Evolutionary conservation across 768 basidiomycete genomes (phyloP).

Genomic region (Punctularia strigosozonata): DNA sequence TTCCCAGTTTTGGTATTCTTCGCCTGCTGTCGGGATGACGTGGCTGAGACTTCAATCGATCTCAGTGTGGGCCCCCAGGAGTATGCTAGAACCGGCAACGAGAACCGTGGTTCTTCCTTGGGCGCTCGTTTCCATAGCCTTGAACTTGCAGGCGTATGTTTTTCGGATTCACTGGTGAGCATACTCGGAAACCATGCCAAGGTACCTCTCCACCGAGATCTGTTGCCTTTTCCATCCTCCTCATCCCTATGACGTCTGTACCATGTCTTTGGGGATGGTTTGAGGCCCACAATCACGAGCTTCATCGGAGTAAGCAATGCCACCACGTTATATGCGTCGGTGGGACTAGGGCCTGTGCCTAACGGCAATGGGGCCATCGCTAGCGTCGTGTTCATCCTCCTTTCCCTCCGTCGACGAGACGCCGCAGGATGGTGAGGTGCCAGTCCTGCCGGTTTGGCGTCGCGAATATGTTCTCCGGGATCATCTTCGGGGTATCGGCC

Average conservation of each 20-base stretch:
- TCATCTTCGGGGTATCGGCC: slow-evolving; percentile 73
- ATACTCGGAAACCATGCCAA: slow-evolving; percentile 80
- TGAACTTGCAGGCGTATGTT: slow-evolving; percentile 6
- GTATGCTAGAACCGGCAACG: slow-evolving; percentile 61
- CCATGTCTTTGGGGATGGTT: slow-evolving; percentile 90
- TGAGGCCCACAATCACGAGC: slow-evolving; percentile 85
- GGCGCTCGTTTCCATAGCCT: slow-evolving; percentile 15
- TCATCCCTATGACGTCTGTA: slow-evolving; percentile 55
- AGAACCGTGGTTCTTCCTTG: slow-evolving; percentile 6
- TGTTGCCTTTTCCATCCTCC: slow-evolving; percentile 30
- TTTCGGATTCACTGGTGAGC: slow-evolving; percentile 4
- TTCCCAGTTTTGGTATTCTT: slow-evolving; percentile 50
- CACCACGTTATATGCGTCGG: slow-evolving; percentile 69
- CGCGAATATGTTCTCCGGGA: slow-evolving; percentile 3
- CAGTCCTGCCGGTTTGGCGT: slow-evolving; percentile 7
- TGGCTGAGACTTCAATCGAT: slow-evolving; percentile 57
- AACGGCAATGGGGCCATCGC: slow-evolving; percentile 75
- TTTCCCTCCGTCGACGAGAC: slow-evolving; percentile 34
- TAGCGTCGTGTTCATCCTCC: slow-evolving; percentile 52
- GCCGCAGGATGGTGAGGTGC: slow-evolving; percentile 13
- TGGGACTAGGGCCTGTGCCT: slow-evolving; percentile 59
- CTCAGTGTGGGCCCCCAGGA: slow-evolving; percentile 69
- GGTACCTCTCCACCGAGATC: slow-evolving; percentile 43
- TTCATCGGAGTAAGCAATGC: slow-evolving; percentile 86
- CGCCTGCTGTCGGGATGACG: slow-evolving; percentile 34